Base-by-base conservation (phyloP, 306 rosid species). In the Dalbergia cultrata region DNA sequence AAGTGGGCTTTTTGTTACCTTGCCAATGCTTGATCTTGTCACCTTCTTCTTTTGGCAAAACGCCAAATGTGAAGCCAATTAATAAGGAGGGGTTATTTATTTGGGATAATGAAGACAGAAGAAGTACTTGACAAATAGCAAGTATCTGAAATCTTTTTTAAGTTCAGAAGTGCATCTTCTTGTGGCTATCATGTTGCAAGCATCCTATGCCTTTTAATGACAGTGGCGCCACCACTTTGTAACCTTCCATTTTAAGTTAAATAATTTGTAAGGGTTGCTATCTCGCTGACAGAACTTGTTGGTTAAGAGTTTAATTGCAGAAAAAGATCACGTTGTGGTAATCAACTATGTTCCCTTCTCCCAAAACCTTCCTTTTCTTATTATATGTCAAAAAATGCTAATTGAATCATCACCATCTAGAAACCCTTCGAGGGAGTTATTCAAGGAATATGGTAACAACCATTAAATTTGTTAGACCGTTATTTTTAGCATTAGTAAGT, bases 111-210 rank as follows among this genome's bases (percentile, higher is more conserved):
- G 61, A 65, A 52, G 21, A 76, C 54, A 60, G 41, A 70, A 7
- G 35, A 56, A 68, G 82, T n/a, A 58, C 52, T 8, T 78, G 61
- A 43, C 81, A 76, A 50, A 47, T 76, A 53, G 72, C 54, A 52
- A 76, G 62, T 56, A 37, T 64, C 10, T 37, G 56, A 76, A 76
- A 63, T 49, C 14, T 7, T 76, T 18, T 17, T 16, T 9, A 60
- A n/a, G 1, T 52, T 44, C 57, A 39, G 59, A 8, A 45, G 12
- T 54, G 45, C 39, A 78, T 67, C 59, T 56, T 31, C 59, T 43
- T 59, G 3, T 26, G 31, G 35, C 60, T n/a, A 68, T 78, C 60
- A 68, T 56, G 82, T 34, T 41, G 53, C 49, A 66, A 68, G 69
- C 70, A 68, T 68, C 67, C 68, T 9, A 41, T 14, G 60, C 77